Evolutionary conservation across 352 stramenopile genomes (phyloP), one percentile per base, ranked within the genome.

Genomic region (Albugo laibachii): DNA sequence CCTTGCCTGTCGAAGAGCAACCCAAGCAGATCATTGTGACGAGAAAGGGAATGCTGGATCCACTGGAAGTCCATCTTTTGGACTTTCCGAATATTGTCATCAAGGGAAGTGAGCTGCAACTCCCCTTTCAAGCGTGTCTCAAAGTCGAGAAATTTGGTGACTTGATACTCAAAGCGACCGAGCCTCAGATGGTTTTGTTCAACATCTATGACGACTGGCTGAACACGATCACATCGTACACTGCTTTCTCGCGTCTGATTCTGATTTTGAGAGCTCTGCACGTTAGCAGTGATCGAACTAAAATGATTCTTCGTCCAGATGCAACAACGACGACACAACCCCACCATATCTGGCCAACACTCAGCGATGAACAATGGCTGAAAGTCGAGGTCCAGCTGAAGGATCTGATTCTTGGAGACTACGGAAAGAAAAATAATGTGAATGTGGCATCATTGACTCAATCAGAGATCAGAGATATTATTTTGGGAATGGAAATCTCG

Each of bases 151-250:
- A 99, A 70, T 98, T 99, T 59, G 95, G 95, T 36, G 96, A 99
- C 67, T 65, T 99, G 37, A 98, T 99, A 53, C 67, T 99, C 20
- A 96, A 97, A 61, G 96, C 96, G 5, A 99, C 95, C 6, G 95
- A 99, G 72, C 95, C 95, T 13, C 91, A 99, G 61, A 99, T 99
- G 95, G 93, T 99, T 16, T 65, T 99, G 24, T 99, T 99, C 69
- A 99, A 99, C 65, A 98, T 99, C 49, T 99, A 98, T 62, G 96
- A 99, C 62, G 96, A 99, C 73, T 99, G 96, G 96, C 74, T 99
- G 13, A 98, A 98, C 62, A 96, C 88, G 1, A 98, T 99, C 67
- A 99, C 94, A 21, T 98, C 91, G 14, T 99, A 99, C 80, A 99
- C 96, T n/a, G 95, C 95, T 2, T 99, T 99, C 66, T 98, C 93